Percentiles rank a stretch among this genome's conserved stretches.
These are phyloP conservation scores for Podaxis sp. DNA, from an alignment of 768 basidiomycete genomes.

Conservation along the genomic window DNA sequence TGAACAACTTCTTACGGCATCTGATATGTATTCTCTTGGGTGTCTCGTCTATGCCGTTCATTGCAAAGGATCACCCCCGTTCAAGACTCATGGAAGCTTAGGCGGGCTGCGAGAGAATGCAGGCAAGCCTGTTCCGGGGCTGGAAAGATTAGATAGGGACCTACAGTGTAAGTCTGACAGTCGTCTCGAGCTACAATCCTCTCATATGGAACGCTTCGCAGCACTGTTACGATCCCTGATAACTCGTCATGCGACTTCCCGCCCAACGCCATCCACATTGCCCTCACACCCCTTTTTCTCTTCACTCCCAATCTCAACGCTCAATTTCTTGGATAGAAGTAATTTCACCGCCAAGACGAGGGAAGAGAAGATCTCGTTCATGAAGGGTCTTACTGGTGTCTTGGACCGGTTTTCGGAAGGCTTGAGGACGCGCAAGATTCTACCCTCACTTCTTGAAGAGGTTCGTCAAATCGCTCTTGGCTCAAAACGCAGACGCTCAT, in stretches of 20 bases:
- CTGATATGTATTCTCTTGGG: constrained; percentile 93
- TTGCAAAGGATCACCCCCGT: constrained; percentile 83
- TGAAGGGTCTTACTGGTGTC: constrained; percentile 84
- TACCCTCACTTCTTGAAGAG: constrained; percentile 93
- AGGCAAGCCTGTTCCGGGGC: constrained; percentile 57
- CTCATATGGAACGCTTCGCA: constrained; percentile 26
- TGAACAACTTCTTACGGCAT: constrained; percentile 80
- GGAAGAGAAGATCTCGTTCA: constrained; percentile 96
- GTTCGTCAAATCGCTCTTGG: constrained; percentile 33
- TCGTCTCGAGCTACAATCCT: not conserved
- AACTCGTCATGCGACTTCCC: constrained; percentile 68
- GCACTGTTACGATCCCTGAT: constrained; percentile 79
- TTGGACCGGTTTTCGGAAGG: constrained; percentile 86
- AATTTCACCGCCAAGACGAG: constrained; percentile 92
- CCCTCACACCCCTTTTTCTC: constrained; percentile 91
- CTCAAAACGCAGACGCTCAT: not conserved
- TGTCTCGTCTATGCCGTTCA: constrained; percentile 92
- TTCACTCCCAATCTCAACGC: constrained; percentile 90
- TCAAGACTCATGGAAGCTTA: constrained; percentile 78
- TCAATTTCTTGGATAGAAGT: constrained; percentile 94
- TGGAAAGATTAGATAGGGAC: constrained; percentile 67
- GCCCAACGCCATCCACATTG: constrained; percentile 78
- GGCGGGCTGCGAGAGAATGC: constrained; percentile 68
- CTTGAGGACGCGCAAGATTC: constrained; percentile 80
- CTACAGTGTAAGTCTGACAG: constrained; percentile 55